Base-by-base conservation (phyloP, 129 eudicot species). In the Chrysanthemum seticuspe region DNA sequence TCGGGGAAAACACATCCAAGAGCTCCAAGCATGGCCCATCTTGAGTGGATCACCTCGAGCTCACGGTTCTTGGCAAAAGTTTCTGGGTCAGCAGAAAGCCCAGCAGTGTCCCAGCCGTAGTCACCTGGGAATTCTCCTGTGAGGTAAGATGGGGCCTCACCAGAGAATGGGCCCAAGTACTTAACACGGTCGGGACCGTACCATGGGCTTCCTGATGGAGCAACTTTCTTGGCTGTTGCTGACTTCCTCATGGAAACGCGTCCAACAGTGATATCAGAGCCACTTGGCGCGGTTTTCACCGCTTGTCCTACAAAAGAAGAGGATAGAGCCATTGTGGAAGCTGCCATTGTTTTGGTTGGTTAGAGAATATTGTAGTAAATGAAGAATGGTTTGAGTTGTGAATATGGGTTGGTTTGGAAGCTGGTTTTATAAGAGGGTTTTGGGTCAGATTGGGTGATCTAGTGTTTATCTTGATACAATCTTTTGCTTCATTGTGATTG, bases 21-120 rank as follows among this genome's bases (percentile, higher is more conserved):
- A 21, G 83, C 83, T 1, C 83, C 89, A 13, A 85, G 86, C 89
- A 85, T 85, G 80, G 89, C 89, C 89, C 89, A 85, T 51, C 89
- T 72, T 67, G 57, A 60, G 67, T 80, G 83, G 80, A 79, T 79
- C 23, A 79, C 83, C 65, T 79, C 83, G 16, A 79, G 82, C 78
- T 79, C 82, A 8, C 82, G 82, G 82, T 79, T 79, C 82, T 79
- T 79, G 54, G 82, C 78, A 68, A 79, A 79, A 0, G 82, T 79
- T 11, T 79, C 82, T 2, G 82, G 82, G 21, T 79, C 82, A 3
- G 82, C 82, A 1, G 82, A 79, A 5, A 79, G 82, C 49, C 82
- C 82, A 0, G 82, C 82, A 11, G 82, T 79, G 82, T 79, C 82
- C 82, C 82, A 79, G 13, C 82, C 82, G 74, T 79, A 79, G 74